Evolutionary conservation across 129 eudicot genomes (phyloP), one percentile per base, ranked within the genome.

Genomic region (Flaveria ramosissima): DNA sequence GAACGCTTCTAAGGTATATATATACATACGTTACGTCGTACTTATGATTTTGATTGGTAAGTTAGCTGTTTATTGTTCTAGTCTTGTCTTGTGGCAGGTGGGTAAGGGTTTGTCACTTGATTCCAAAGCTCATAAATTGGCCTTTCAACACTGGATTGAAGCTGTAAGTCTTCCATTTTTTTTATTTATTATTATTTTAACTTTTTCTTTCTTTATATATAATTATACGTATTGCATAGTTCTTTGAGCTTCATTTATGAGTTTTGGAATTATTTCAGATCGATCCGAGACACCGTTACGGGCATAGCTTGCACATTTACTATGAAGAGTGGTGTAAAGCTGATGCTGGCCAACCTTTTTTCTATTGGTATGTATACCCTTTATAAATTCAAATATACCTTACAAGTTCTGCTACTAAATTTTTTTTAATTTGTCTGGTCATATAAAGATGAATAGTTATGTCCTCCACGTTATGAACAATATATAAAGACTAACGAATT

Each of bases 61-160:
- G 50, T 26, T 41, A 72, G 57, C 51, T 80, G 59, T 41, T 39
- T 61, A 46, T 43, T 19, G 19, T 46, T 39, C 71, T 48, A 39
- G 17, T 36, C 7, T 42, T 42, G 16, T 57, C 36, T 74, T 68
- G 6, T 74, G 51, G 55, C 86, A 94, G 98, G 98, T 91, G 83
- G 98, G 98, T 6, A 91, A 89, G 84, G 98, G 98, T 30, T 72
- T 94, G 72, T 87, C 93, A 7, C 57, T 84, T 63, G 98, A 94
- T 80, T 83, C 69, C 83, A 94, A 87, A 76, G 98, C 98, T 47
- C 98, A 87, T 64, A 87, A 85, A 82, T 84, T 94, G 85, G 97
- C 97, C 81, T 91, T 91, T 47, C 91, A 91, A 70, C 98, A 94
- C 84, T 94, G 98, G 98, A 94, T 94, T 87, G 97, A 94, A 82